Evolutionary conservation across 73 alveolate genomes (phyloP).

Genomic region (Paraurostyla sp.): DNA sequence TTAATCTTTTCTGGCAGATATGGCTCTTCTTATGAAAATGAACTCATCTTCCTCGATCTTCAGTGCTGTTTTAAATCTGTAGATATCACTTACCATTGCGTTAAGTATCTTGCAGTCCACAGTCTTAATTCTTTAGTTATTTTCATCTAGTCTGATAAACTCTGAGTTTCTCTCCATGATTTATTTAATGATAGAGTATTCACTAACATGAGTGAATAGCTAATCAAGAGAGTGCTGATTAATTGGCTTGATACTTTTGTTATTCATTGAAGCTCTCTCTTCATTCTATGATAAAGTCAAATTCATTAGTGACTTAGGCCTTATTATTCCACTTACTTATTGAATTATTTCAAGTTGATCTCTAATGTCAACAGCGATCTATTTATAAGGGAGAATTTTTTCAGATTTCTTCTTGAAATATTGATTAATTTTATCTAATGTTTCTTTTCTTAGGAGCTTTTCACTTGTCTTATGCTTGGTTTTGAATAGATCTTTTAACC

Average conservation of each 20-base stretch:
- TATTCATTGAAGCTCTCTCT: too few species aligned
- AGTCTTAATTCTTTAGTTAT: conserved; percentile 21
- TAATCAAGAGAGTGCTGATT: not conserved
- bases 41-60: conserved; percentile 52
- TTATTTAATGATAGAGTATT: conserved; percentile 21
- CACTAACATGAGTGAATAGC: conserved; percentile 12
- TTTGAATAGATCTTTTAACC: conserved; percentile 28
- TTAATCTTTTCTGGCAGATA: not conserved
- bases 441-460: not conserved
- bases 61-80: conserved; percentile 6
- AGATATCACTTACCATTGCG: conserved; percentile 31
- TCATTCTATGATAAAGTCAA: too few species aligned
- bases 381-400: conserved; percentile 24
- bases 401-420: conserved; percentile 26
- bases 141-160: not conserved
- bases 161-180: conserved; percentile 52
- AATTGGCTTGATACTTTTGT: too few species aligned
- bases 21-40: conserved; percentile 56
- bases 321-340: not conserved
- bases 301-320: not conserved
- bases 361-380: conserved; percentile 46
- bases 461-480: conserved; percentile 57
- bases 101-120: conserved; percentile 48
- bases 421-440: not conserved
- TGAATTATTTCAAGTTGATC: conserved; percentile 4